Base-by-base conservation (phyloP, 2,329 filamentous ascomycete genomes). In the Neofusicoccum laricinum region DNA sequence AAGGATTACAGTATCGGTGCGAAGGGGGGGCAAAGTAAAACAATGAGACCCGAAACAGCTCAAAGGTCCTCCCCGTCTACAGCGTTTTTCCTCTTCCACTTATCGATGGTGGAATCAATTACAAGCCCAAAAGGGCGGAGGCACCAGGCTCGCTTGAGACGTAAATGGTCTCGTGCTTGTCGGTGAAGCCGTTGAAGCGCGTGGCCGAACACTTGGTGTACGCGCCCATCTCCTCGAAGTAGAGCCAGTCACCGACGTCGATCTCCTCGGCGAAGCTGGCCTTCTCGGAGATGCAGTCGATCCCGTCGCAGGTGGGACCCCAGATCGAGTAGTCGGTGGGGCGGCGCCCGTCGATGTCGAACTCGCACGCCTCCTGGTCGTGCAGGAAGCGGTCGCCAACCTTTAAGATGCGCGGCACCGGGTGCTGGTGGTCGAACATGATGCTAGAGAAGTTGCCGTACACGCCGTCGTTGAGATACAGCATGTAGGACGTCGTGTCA, bases 391-490 rank as follows among this genome's bases (percentile, higher is more conserved):
- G 80, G 67, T 84, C 78, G 66, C 84, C 82, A 19, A 84, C 81
- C 69, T 88, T 89, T 63, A 99, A 83, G 65, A 98, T 86, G 78
- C 90, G 91, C 64, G 94, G 92, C 50, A 90, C 80, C 1, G 95
- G 95, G 72, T 96, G 86, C 84, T 99, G 95, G 79, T 98, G 95
- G 75, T 98, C 95, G 77, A 97, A 99, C 83, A 98, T 97, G 84
- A 98, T 98, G 86, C 93, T 96, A 69, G 92, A 96, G 76, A 99
- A 98, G 82, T 98, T 98, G 73, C 95, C 95, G 74, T 99, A 99
- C 62, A 98, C 90, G 32, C 95, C 95, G 71, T 99, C 95, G 76
- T 99, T 99, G 76, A 98, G 82, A 77, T 99, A 99, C 51, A 97
- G 81, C 95, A 98, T 99, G 84, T 96, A 97, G 69, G 89, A 91